Percentiles rank a stretch among this genome's conserved stretches.
Evolutionary conservation across 192 early-diverging fungal species (phyloP).

Genomic region (Coemansia reversa): DNA sequence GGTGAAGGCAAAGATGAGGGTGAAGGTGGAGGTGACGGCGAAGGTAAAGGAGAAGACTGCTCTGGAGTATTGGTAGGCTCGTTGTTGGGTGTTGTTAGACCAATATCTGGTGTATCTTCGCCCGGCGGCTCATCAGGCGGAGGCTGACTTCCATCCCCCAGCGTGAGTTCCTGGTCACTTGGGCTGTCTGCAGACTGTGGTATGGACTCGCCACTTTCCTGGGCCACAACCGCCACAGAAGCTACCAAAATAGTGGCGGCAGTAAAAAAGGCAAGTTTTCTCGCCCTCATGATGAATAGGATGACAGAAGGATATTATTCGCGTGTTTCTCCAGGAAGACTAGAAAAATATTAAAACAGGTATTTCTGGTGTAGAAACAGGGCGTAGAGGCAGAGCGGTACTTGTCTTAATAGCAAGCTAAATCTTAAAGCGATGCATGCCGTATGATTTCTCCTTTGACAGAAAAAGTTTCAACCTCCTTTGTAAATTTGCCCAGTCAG

Average conservation of each 20-base stretch:
- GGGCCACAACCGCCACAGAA: not conserved
- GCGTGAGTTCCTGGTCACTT: not conserved
- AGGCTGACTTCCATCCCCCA: not conserved
- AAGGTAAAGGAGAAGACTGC: not conserved
- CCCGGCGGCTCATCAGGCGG: not conserved
- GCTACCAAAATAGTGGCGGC: not conserved
- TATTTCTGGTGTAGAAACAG: not conserved
- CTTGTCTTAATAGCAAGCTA: not conserved
- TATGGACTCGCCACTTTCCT: not conserved
- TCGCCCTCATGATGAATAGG: not conserved
- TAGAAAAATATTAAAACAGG: not conserved
- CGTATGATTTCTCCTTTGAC: too few species aligned
- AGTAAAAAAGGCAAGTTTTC: not conserved
- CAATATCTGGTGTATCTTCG: not conserved
- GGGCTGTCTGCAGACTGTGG: not conserved
- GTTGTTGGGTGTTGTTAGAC: not conserved
- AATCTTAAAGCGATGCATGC: too few species aligned
- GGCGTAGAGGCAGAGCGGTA: not conserved
- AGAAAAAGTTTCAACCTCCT: too few species aligned
- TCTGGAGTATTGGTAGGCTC: not conserved
- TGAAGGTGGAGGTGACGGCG: not conserved
- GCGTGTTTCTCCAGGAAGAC: not conserved
- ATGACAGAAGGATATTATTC: not conserved
- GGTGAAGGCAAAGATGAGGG: conserved; percentile 1
- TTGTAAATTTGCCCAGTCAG: too few species aligned